Percentiles rank a stretch among this genome's conserved stretches.
Conservation (phyloP, 2,329 filamentous ascomycete species). For the Aspergillus oerlinghausenensis region DNA sequence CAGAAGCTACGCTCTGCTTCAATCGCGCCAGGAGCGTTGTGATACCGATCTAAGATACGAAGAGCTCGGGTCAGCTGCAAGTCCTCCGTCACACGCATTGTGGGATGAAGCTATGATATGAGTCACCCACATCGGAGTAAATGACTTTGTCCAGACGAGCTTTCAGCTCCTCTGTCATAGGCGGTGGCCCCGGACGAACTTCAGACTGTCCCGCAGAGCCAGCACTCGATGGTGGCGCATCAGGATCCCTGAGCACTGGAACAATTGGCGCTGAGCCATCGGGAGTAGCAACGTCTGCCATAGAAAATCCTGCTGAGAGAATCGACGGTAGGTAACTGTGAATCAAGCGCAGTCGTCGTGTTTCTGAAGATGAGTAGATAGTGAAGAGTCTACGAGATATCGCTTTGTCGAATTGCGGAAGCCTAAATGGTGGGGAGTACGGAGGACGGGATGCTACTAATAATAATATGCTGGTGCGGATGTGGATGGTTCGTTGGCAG, state of each 20-base stretch:
- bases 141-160: conserved; percentile 42
- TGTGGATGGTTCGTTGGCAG: background rate
- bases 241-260: conserved; percentile 18
- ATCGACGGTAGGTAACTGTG: background rate
- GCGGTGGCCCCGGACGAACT: conserved; percentile 16
- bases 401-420: background rate
- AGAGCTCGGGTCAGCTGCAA: conserved; percentile 1
- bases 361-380: background rate
- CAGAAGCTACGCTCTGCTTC: conserved; percentile 63
- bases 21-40: conserved; percentile 58
- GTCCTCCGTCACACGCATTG: background rate
- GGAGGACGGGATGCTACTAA: background rate
- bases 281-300: conserved; percentile 27
- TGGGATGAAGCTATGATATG: background rate
- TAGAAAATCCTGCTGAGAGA: conserved; percentile 5
- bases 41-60: conserved; percentile 51
- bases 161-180: conserved; percentile 32
- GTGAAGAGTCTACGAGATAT: background rate
- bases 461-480: background rate
- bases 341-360: background rate
- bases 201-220: conserved; percentile 25
- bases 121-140: conserved; percentile 42
- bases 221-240: conserved; percentile 29
- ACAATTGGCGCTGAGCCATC: conserved; percentile 21
- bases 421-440: background rate